phyloP scores from a whole-genome alignment of 192 early-diverging fungal genomes.

The Gigaspora rosea region DNA sequence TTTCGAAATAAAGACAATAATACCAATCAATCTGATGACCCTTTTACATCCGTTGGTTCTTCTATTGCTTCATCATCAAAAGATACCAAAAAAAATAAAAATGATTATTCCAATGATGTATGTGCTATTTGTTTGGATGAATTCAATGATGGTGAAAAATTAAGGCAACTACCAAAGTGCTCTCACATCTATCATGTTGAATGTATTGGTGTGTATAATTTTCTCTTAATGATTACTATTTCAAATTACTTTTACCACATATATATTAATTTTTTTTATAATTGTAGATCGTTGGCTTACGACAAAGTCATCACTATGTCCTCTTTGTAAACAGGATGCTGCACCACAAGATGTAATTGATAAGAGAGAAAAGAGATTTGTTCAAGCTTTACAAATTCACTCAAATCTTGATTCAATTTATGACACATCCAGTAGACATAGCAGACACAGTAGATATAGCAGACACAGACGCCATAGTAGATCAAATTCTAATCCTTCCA shows the following conservation, averaged over 20 bases:
- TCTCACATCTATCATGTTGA: constrained; percentile 44
- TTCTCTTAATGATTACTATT: not conserved
- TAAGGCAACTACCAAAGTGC: constrained; percentile 39
- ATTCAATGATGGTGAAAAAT: constrained; percentile 39
- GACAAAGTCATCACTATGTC: constrained; percentile 45
- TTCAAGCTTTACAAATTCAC: constrained; percentile 2
- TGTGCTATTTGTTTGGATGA: constrained; percentile 50
- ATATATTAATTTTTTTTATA: not conserved
- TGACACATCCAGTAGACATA: not conserved
- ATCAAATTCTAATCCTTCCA: not conserved
- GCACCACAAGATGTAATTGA: constrained; percentile 10
- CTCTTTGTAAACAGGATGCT: constrained; percentile 46
- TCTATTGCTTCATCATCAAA: not conserved
- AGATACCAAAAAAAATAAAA: not conserved
- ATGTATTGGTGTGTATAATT: constrained; percentile 40
- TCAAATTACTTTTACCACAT: not conserved
- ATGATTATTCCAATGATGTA: constrained; percentile 32
- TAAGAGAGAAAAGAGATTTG: constrained; percentile 25
- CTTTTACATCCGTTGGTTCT: not conserved
- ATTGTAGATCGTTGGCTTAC: constrained; percentile 44
- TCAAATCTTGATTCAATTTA: constrained; percentile 11
- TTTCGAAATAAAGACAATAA: not conserved
- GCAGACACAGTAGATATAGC: not conserved
- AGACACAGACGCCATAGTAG: not conserved
- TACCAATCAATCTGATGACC: not conserved